Percentiles rank a stretch among this genome's conserved stretches.
These are phyloP conservation scores for Naumovozyma castellii DNA, from an alignment of 805 yeast genomes.

Conservation along the genomic window DNA sequence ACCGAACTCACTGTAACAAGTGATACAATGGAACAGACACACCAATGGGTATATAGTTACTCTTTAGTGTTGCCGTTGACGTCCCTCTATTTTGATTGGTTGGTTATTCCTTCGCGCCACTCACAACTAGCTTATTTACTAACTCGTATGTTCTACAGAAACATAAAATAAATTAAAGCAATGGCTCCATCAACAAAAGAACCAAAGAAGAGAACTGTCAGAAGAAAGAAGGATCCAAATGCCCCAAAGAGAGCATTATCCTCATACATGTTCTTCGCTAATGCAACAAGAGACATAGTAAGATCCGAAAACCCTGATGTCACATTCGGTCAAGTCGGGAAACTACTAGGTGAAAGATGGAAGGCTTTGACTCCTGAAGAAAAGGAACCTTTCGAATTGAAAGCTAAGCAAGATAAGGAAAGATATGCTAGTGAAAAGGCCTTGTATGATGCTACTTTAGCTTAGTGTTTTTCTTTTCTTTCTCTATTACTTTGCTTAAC, in stretches of 20 bases:
- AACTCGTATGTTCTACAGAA: too few species aligned
- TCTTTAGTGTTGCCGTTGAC: too few species aligned
- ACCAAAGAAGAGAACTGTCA: constrained; percentile 33
- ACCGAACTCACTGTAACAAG: too few species aligned
- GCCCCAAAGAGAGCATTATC: constrained; percentile 98
- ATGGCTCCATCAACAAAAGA: constrained; percentile 35
- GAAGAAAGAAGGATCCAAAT: constrained; percentile 73
- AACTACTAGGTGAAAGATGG: constrained; percentile 93
- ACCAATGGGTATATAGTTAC: too few species aligned
- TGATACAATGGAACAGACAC: too few species aligned
- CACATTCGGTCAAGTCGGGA: constrained; percentile 91
- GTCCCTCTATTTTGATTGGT: too few species aligned
- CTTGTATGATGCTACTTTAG: constrained; percentile 49
- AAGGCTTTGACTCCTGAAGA: constrained; percentile 76
- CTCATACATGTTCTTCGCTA: constrained; percentile 98
- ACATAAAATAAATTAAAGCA: neutral
- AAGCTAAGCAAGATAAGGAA: constrained; percentile 94
- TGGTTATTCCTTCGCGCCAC: too few species aligned
- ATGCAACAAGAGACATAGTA: constrained; percentile 92
- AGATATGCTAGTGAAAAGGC: constrained; percentile 96
- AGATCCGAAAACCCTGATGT: constrained; percentile 96
- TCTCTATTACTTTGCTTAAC: neutral
- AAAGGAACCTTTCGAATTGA: constrained; percentile 81
- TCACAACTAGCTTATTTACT: too few species aligned
- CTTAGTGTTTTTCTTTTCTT: constrained; percentile 3